Evolutionary conservation across 2,329 filamentous ascomycete genomes (phyloP).

Genomic region (Xylaria sp.): DNA sequence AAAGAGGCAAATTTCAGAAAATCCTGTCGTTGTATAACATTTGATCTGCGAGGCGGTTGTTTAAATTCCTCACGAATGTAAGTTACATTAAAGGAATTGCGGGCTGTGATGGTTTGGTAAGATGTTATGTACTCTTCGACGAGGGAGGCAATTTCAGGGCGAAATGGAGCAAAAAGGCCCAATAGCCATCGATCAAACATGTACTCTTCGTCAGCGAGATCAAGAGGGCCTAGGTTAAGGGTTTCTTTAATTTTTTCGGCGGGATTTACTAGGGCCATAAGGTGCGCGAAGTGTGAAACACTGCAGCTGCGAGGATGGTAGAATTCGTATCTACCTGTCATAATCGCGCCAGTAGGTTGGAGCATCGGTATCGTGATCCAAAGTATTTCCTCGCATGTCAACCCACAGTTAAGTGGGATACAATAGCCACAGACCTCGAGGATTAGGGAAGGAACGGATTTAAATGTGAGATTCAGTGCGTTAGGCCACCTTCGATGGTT

Average conservation of each 20-base stretch:
- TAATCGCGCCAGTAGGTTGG: not conserved
- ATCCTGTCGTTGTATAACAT: not conserved
- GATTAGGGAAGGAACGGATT: not conserved
- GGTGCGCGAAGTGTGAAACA: conserved; percentile 4
- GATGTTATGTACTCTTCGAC: conserved; percentile 14
- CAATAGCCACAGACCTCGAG: not conserved
- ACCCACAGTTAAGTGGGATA: not conserved
- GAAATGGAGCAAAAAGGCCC: conserved; percentile 19
- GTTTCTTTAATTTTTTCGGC: conserved; percentile 7
- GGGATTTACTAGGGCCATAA: not conserved
- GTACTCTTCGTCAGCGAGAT: conserved; percentile 13
- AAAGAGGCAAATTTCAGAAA: conserved; percentile 9
- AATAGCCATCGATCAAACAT: conserved; percentile 30
- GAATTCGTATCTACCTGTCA: not conserved
- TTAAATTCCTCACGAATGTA: conserved; percentile 18
- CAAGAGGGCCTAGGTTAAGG: conserved; percentile 11
- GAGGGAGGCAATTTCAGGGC: conserved; percentile 13
- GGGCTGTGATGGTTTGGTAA: not conserved
- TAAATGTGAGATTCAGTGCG: not conserved
- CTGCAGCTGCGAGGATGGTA: too few relatives aligned
- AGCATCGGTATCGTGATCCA: not conserved
- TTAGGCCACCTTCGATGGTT: not conserved
- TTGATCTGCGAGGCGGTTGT: not conserved
- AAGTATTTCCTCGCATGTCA: not conserved
- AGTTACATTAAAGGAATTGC: not conserved